Evolutionary conservation across 805 yeast species (phyloP), one percentile per base, ranked within the genome.

Genomic region (Metschnikowia chrysomelidarum): DNA sequence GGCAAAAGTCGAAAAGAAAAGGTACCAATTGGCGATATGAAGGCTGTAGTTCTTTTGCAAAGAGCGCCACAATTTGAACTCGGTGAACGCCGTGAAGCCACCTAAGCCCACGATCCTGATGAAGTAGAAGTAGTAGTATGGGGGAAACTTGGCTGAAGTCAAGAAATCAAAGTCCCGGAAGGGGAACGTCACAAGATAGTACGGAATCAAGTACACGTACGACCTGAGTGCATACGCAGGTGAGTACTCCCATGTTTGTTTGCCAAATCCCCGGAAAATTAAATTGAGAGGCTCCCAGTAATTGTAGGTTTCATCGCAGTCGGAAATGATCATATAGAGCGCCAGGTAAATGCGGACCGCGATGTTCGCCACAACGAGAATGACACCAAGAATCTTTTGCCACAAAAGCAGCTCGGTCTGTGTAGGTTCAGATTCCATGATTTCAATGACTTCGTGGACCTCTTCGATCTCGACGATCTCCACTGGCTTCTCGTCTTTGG

Each of bases 211-310:
- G 49, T 83, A 88, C 2, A 84, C 72, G 79, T 93, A 91, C 2
- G 96, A 86, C 46, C 98, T 64, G 36, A 89, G 86, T 12, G 95
- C 87, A 51, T 76, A 87, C 35, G 73, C 83, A 0, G 97, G 96
- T 0, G 96, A 86, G 57, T 89, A 91, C 54, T 89, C 97, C 97
- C 97, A 89, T 0, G 97, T 89, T 58, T 88, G 88, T 49, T 88
- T 84, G 2, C 97, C 98, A 57, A 87, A 87, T 2, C 82, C 83
- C 46, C 95, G 73, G 1, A 82, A 59, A 22, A 89, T 47, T 33
- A 82, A 69, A 55, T 91, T 89, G 39, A 91, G 64, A 1, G 98
- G 96, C 46, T 91, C 98, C 91, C 96, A 88, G 61, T 86, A 91
- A 55, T 91, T 91, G 72, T 76, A 91, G 0, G 80, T 76, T 58